Conservation (phyloP, 2,329 filamentous ascomycete genomes). For the Phialocephala sp. region DNA sequence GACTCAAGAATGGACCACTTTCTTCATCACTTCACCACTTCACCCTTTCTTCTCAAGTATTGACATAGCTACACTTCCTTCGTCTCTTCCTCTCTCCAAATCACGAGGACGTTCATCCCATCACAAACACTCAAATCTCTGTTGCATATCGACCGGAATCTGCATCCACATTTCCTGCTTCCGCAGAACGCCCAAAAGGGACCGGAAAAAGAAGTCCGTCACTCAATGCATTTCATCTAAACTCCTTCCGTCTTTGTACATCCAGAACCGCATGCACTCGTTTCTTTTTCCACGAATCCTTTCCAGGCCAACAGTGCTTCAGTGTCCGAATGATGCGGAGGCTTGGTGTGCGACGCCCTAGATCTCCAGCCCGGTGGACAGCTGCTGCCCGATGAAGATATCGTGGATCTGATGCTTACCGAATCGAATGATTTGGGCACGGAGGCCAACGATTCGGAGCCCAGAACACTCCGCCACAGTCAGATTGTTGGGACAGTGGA, state of each 20-base stretch:
- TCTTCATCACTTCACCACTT: background rate
- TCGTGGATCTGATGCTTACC: background rate
- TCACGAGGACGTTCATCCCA: constrained; percentile 9
- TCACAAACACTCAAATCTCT: constrained; percentile 10
- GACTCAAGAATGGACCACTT: background rate
- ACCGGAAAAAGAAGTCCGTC: constrained; percentile 22
- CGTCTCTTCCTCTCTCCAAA: background rate
- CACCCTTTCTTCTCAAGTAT: background rate
- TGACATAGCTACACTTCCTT: background rate
- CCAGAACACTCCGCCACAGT: constrained; percentile 10
- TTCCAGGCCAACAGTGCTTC: constrained; percentile 2
- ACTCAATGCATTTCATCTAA: constrained; percentile 1
- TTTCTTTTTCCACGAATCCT: constrained; percentile 24
- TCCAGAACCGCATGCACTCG: constrained; percentile 16
- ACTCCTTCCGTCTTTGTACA: constrained; percentile 15
- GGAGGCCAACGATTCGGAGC: constrained; percentile 2
- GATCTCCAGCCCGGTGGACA: constrained; percentile 15
- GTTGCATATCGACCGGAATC: constrained; percentile 26
- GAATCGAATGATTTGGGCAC: constrained; percentile 14
- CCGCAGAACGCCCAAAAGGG: constrained; percentile 13
- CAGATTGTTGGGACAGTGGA: background rate
- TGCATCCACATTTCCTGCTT: constrained; percentile 6
- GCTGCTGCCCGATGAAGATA: constrained; percentile 15
- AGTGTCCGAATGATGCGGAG: constrained; percentile 23
- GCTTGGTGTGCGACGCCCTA: constrained; percentile 15